phyloP scores from a whole-genome alignment of 1,284 basidiomycete species.

The Trametes pubescens region DNA sequence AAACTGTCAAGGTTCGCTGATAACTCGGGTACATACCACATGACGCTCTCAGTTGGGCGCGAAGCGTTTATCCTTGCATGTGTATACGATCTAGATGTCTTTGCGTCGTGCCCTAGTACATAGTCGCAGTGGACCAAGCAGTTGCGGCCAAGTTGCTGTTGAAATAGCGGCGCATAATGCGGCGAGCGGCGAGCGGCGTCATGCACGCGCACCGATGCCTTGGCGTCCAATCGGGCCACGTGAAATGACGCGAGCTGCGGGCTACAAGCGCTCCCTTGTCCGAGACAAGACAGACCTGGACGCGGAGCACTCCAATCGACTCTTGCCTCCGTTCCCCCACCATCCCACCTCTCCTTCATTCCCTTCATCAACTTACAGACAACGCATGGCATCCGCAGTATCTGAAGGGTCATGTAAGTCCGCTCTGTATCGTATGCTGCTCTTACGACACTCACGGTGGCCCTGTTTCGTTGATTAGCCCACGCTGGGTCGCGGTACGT shows the following conservation, averaged over 20 bases:
- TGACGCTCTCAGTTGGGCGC: too few species aligned
- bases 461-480: conserved; percentile 16
- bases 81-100: too few species aligned
- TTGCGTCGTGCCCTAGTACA: too few species aligned
- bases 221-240: conserved; percentile 10
- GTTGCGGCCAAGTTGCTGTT: too few species aligned
- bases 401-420: conserved; percentile 18
- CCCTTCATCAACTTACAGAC: not conserved
- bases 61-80: too few species aligned
- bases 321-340: conserved; percentile 22
- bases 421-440: not conserved
- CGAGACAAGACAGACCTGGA: conserved; percentile 16
- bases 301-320: conserved; percentile 16
- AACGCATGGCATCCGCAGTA: conserved; percentile 9
- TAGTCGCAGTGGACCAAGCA: too few species aligned
- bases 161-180: too few species aligned
- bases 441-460: conserved; percentile 4
- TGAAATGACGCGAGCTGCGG: conserved; percentile 29
- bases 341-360: conserved; percentile 6
- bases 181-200: not conserved
- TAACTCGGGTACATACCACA: too few species aligned
- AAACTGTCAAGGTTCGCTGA: too few species aligned
- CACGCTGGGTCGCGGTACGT: conserved; percentile 13
- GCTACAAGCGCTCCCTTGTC: not conserved
- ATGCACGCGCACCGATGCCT: not conserved